Evolutionary conservation across 768 basidiomycete species (phyloP).

Genomic region (Lentinula sp.): DNA sequence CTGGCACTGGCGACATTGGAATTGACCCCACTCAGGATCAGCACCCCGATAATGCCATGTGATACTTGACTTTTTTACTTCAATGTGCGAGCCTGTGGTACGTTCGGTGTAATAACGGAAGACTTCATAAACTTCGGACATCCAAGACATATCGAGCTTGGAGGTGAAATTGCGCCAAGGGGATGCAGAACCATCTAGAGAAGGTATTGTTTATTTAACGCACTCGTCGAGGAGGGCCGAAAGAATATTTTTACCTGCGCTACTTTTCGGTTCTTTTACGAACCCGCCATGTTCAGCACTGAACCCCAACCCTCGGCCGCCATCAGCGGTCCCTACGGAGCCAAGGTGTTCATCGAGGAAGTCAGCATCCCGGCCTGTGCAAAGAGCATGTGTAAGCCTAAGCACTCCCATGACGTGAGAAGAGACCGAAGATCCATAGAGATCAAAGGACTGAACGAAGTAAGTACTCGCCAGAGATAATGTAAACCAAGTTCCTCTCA

Average conservation of each 20-base stretch:
- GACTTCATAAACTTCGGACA: conserved; percentile 91
- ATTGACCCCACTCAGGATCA: conserved; percentile 94
- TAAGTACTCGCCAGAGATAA: conserved; percentile 63
- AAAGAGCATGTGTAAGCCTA: not conserved
- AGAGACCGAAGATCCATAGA: not conserved
- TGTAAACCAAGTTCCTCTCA: conserved; percentile 89
- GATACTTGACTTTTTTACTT: conserved; percentile 95
- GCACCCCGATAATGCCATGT: conserved; percentile 95
- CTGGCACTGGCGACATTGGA: conserved; percentile 96
- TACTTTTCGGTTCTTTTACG: conserved; percentile 63
- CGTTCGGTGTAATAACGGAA: conserved; percentile 97
- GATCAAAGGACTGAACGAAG: not conserved
- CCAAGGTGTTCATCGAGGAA: conserved; percentile 93
- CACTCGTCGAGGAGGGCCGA: not conserved
- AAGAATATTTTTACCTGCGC: not conserved
- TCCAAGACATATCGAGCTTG: conserved; percentile 95
- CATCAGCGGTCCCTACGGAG: conserved; percentile 38
- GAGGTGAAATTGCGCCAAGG: conserved; percentile 87
- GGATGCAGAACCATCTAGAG: conserved; percentile 1
- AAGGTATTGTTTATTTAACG: not conserved
- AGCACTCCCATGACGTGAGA: no score
- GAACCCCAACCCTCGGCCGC: conserved; percentile 64
- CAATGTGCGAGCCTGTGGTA: conserved; percentile 94
- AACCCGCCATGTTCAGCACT: conserved; percentile 96
- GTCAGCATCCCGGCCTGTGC: conserved; percentile 67